These are phyloP conservation scores for Harringtonia lauricola DNA, from an alignment of 2,329 filamentous ascomycete species.

Conservation along the genomic window DNA sequence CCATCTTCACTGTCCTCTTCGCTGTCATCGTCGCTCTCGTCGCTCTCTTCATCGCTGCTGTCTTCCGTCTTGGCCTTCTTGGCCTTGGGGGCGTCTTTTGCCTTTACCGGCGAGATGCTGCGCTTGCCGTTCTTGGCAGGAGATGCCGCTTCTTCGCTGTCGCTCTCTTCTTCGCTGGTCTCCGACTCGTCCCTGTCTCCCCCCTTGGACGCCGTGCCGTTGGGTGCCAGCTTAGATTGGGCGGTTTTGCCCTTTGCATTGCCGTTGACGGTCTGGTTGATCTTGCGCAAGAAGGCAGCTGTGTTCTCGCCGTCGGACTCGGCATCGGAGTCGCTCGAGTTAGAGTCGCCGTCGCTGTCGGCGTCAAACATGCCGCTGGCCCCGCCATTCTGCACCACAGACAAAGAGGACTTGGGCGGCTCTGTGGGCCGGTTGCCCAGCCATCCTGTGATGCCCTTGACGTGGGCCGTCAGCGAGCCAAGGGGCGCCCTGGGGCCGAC, in stretches of 20 bases:
- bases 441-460: constrained; percentile 10
- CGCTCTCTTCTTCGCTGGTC: constrained; percentile 9
- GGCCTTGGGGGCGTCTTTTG: not conserved
- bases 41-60: not conserved
- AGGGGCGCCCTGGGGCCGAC: constrained; percentile 16
- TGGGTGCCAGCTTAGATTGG: not conserved
- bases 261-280: constrained; percentile 7
- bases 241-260: not conserved
- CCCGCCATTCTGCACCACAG: constrained; percentile 4
- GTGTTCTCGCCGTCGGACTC: constrained; percentile 4
- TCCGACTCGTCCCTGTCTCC: not conserved
- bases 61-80: not conserved
- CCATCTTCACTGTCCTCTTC: not conserved
- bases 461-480: constrained; percentile 18
- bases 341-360: constrained; percentile 16
- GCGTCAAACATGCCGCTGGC: not conserved
- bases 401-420: constrained; percentile 6
- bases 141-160: constrained; percentile 12
- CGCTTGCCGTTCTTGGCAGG: constrained; percentile 3
- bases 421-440: constrained; percentile 5
- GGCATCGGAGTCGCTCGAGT: constrained; percentile 13
- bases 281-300: constrained; percentile 8
- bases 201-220: not conserved
- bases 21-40: not conserved
- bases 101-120: not conserved